Evolutionary conservation across 2,329 filamentous ascomycete genomes (phyloP).

Genomic region (Colletotrichum sp.): DNA sequence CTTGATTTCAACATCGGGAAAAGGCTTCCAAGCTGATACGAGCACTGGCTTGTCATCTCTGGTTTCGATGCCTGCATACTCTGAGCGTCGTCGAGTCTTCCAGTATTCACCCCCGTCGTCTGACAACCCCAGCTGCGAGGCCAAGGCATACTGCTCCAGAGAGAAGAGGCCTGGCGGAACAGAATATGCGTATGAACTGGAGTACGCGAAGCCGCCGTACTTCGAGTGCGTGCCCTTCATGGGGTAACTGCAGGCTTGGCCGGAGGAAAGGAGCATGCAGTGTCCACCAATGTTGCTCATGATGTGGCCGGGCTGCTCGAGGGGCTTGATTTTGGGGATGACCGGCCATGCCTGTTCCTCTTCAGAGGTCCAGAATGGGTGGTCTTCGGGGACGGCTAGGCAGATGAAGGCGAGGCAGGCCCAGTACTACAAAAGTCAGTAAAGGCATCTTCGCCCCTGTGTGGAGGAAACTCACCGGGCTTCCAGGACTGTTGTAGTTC

Average conservation of each 20-base stretch:
- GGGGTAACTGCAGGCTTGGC: slow-evolving; percentile 82
- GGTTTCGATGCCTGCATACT: slow-evolving; percentile 66
- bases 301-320: slow-evolving; percentile 76
- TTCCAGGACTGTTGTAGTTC: slow-evolving; percentile 82
- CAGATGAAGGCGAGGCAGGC: slow-evolving; percentile 80
- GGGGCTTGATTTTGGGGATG: slow-evolving; percentile 63
- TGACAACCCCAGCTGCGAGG: slow-evolving; percentile 77
- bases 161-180: slow-evolving; percentile 79
- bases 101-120: slow-evolving; percentile 81
- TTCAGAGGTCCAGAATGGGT: slow-evolving; percentile 76
- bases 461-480: slow-evolving; percentile 47
- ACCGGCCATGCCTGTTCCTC: slow-evolving; percentile 65
- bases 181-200: slow-evolving; percentile 76
- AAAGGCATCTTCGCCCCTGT: background rate
- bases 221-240: slow-evolving; percentile 84
- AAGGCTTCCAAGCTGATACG: slow-evolving; percentile 74
- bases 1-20: slow-evolving; percentile 68
- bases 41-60: slow-evolving; percentile 63
- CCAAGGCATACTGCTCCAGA: slow-evolving; percentile 77
- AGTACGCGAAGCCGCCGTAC: slow-evolving; percentile 81
- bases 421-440: slow-evolving; percentile 66
- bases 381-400: slow-evolving; percentile 69
- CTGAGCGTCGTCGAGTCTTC: slow-evolving; percentile 75
- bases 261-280: slow-evolving; percentile 76
- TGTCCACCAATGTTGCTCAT: slow-evolving; percentile 74